Evolutionary conservation across 768 basidiomycete species (phyloP).

Genomic region (Auriscalpium vulgare): DNA sequence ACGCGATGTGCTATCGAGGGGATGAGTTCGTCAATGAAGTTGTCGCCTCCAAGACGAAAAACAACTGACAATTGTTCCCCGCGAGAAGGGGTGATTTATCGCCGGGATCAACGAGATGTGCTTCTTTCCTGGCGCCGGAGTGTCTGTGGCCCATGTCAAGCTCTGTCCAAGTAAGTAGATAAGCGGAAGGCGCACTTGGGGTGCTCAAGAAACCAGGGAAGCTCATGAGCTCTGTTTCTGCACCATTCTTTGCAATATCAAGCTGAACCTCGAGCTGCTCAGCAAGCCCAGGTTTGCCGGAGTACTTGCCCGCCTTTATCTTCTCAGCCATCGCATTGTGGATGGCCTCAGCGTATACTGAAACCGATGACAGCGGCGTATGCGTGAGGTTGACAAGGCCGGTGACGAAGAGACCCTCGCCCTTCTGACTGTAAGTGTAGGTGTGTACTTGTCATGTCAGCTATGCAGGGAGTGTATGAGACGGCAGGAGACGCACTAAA

Average conservation of each 20-base stretch:
- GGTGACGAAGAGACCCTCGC: conserved; percentile 20
- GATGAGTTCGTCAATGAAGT: not conserved
- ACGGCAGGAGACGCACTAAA: conserved; percentile 23
- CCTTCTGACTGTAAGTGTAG: conserved; percentile 9
- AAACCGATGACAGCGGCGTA: not conserved
- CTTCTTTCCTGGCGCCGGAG: conserved; percentile 30
- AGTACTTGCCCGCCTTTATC: conserved; percentile 1
- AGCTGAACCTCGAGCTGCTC: conserved; percentile 36
- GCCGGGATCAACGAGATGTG: conserved; percentile 32
- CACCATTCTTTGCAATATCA: conserved; percentile 18
- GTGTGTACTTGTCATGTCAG: not conserved
- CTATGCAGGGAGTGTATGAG: not conserved
- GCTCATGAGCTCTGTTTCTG: conserved; percentile 27
- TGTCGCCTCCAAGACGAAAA: not conserved
- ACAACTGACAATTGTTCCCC: conserved; percentile 39
- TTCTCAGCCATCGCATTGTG: not conserved
- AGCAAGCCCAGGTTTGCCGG: conserved; percentile 24
- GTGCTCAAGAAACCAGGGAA: conserved; percentile 20
- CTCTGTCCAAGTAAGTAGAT: no score
- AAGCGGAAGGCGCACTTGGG: conserved; percentile 16
- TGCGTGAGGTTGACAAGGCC: conserved; percentile 19
- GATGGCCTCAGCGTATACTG: not conserved
- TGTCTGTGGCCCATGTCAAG: conserved; percentile 15
- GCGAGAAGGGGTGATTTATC: conserved; percentile 37
- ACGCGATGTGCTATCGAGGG: conserved; percentile 21